Base-by-base conservation (phyloP, 2,329 filamentous ascomycete genomes). In the Dothistroma pini region DNA sequence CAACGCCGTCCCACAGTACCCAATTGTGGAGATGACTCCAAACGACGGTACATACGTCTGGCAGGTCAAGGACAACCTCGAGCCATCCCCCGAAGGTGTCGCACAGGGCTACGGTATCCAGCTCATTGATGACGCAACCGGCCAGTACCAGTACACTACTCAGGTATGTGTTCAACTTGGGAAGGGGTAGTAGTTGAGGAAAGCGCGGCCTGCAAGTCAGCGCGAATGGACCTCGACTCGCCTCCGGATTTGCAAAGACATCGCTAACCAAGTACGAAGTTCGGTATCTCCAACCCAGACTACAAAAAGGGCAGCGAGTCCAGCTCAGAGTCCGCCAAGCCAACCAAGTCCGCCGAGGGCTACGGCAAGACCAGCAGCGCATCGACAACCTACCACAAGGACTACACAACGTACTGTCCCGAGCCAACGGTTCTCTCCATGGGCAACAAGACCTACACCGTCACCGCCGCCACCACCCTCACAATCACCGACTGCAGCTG, bases 101-200 rank as follows among this genome's bases (percentile, higher is more conserved):
- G 80, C 82, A 63, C 79, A 78, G 68, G 81, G 79, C 75, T 87
- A 87, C 75, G 85, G 85, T 63, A 77, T 88, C 70, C 79, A 86
- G 72, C 75, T 88, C 68, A 83, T 87, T 67, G 83, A 83, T 66
- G 83, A 86, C 70, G 77, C 78, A 54, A 83, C 78, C 64, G 83
- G 84, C 71, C 75, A 82, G 71, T 87, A 84, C 80, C 85, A 87
- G 72, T 85, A 80, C 75, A 82, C 81, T 49, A 83, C 82, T 61
- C 41, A 44, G 41, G 41, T 44, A 44, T 44, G 16, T 44, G 8
- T 44, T 14, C 16, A 7, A 9, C n/a, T 44, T n/a, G n/a, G 16
- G n/a, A 9, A 19, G 16, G 14, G n/a, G 41, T 14, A 44, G 16
- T 8, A 1, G 41, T 2, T 9, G 41, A 44, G 41, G 41, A 44